Base-by-base conservation (phyloP, 1,139 yeast species). In the Kluyveromyces sp. region DNA sequence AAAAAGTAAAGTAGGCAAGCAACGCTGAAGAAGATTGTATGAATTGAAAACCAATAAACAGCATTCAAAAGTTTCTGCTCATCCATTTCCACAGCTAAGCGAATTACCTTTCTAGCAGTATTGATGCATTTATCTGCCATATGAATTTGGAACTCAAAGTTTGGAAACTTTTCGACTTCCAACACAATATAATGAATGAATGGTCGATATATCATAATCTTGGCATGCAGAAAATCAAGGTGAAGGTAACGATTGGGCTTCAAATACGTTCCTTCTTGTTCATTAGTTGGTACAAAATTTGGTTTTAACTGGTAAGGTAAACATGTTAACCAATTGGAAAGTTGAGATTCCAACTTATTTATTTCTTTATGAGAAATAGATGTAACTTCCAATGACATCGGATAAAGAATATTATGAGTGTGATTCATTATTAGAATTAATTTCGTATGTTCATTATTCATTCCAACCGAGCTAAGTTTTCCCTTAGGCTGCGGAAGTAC, bases 1-100 rank as follows among this genome's bases (percentile, higher is more conserved):
- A 77, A 81, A 60, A 82, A 83, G 58, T 83, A 86, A 30, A 85
- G 81, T 54, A 88, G 70, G 58, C 94, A 83, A 1, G 95, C 92
- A 52, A 87, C 87, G 8, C 94, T 80, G 64, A 86, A 87, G 60
- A 87, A 88, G 4, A 88, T 82, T 0, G 96, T 85, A 64, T 88
- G 88, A 66, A 85, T 81, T 5, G 94, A 81, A 63, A 86, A 88
- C 95, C 96, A 86, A 63, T 88, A 88, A 2, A 94, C 85, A 1
- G 95, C 95, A 56, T 82, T 81, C 50, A 88, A 69, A 56, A 85
- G 70, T 49, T 81, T 74, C 48, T 79, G 76, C 52, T 78, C 75
- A 50, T 84, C 79, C 84, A 87, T 78, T 55, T 83, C 86, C 55
- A 83, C 79, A 0, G 95, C 88, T 49, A 86, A 66, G 54, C 80